phyloP scores from a whole-genome alignment of 2,329 filamentous ascomycete species.

The Pseudogymnoascus sp. region DNA sequence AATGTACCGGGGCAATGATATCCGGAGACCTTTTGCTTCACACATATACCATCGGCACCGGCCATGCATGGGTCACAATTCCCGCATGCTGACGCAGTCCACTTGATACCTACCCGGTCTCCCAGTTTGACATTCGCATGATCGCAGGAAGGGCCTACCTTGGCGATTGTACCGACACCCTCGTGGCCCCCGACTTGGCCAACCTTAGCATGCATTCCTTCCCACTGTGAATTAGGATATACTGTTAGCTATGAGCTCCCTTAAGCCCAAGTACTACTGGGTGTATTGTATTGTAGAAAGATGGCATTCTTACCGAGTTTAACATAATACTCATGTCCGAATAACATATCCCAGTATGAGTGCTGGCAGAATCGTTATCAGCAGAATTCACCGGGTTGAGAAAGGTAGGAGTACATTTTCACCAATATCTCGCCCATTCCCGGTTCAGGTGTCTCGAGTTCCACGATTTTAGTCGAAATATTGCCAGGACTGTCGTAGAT shows the following conservation, averaged over 20 bases:
- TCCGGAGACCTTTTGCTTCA: slow-evolving; percentile 53
- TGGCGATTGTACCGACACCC: slow-evolving; percentile 57
- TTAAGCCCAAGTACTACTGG: slow-evolving; percentile 3
- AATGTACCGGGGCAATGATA: slow-evolving; percentile 67
- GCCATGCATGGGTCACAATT: slow-evolving; percentile 45
- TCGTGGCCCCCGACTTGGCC: slow-evolving; percentile 64
- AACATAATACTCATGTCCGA: slow-evolving; percentile 52
- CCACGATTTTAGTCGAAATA: slow-evolving; percentile 56
- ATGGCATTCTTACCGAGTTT: slow-evolving; percentile 29
- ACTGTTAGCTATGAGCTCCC: slow-evolving; percentile 45
- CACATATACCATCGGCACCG: slow-evolving; percentile 56
- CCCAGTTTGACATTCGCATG: slow-evolving; percentile 52
- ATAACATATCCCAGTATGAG: slow-evolving; percentile 59
- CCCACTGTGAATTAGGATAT: slow-evolving; percentile 47
- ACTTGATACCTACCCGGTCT: slow-evolving; percentile 63
- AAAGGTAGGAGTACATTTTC: slow-evolving; percentile 40
- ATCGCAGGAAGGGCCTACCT: slow-evolving; percentile 54
- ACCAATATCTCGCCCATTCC: slow-evolving; percentile 55
- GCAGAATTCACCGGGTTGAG: neutral
- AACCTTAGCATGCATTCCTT: neutral
- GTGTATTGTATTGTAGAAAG: slow-evolving; percentile 6
- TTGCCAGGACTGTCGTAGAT: slow-evolving; percentile 59
- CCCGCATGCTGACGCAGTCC: slow-evolving; percentile 46
- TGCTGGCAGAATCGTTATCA: slow-evolving; percentile 30
- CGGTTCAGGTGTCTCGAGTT: slow-evolving; percentile 57